phyloP scores from a whole-genome alignment of 805 yeast species.

The Myxozyma neotropica region DNA sequence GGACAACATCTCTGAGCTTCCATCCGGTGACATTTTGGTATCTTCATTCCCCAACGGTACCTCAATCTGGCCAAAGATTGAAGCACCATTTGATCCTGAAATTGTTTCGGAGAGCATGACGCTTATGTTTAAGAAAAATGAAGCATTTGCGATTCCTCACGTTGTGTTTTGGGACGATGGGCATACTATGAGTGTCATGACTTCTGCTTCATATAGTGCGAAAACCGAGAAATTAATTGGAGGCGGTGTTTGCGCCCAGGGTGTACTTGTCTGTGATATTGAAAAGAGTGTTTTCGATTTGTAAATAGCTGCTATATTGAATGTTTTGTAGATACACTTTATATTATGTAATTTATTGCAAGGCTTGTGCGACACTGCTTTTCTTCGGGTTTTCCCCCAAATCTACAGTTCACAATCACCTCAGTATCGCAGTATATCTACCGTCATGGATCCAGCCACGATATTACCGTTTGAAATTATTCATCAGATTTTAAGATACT shows the following conservation, averaged over 20 bases:
- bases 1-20: slow-evolving; percentile 12
- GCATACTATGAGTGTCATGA: slow-evolving; percentile 10
- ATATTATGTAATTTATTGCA: slow-evolving; percentile 40
- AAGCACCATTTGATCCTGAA: slow-evolving; percentile 9
- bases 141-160: slow-evolving; percentile 5
- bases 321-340: neutral
- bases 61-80: slow-evolving; percentile 11
- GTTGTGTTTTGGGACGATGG: slow-evolving; percentile 23
- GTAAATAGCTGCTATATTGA: neutral
- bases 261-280: slow-evolving; percentile 13
- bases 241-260: slow-evolving; percentile 14
- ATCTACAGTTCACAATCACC: no score
- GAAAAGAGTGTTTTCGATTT: slow-evolving; percentile 1
- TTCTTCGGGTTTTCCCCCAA: no score
- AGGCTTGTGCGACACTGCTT: no score
- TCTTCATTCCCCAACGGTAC: slow-evolving; percentile 15
- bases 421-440: no score
- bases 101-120: slow-evolving; percentile 7
- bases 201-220: slow-evolving; percentile 7
- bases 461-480: no score
- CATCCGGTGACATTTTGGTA: slow-evolving; percentile 19
- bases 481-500: no score
- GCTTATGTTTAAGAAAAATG: slow-evolving; percentile 9
- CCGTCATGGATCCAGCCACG: no score
- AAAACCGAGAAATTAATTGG: slow-evolving; percentile 12